Percentiles rank a stretch among this genome's conserved stretches.
These are phyloP conservation scores for Poa annua DNA, from an alignment of 176 grass and related monocot species.

Conservation along the genomic window DNA sequence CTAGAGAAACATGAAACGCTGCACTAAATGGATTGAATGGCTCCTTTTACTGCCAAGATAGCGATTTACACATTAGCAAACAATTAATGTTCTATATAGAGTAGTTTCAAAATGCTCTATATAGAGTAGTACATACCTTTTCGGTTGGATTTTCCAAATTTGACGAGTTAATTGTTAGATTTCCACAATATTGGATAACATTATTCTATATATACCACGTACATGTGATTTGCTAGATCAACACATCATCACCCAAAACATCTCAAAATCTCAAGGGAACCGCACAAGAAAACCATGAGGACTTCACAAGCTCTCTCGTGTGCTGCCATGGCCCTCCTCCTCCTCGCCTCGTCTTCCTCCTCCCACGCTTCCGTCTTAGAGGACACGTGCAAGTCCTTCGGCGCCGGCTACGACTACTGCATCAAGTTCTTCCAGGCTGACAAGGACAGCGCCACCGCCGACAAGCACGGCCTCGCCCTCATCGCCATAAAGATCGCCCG, in stretches of 20 bases:
- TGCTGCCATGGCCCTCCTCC: constrained; percentile 18
- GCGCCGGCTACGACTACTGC: constrained; percentile 53
- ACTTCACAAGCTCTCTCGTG: constrained; percentile 13
- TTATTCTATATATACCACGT: background rate
- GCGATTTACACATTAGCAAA: too few species aligned
- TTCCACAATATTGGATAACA: background rate
- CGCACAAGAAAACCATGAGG: background rate
- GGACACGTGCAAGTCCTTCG: constrained; percentile 60
- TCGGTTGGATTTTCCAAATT: too few species aligned
- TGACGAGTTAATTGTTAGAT: background rate
- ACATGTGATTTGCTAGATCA: background rate
- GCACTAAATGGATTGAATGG: too few species aligned
- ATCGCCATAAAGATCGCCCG: constrained; percentile 42
- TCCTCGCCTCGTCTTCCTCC: background rate
- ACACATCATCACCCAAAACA: background rate
- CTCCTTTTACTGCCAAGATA: too few species aligned
- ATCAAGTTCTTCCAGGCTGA: constrained; percentile 52
- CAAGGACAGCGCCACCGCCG: constrained; percentile 23
- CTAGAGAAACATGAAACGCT: too few species aligned
- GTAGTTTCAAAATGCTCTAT: too few species aligned
- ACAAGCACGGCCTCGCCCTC: constrained; percentile 51
- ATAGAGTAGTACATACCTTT: too few species aligned
- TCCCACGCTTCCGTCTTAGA: constrained; percentile 41
- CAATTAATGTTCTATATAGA: too few species aligned
- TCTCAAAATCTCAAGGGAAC: background rate